phyloP scores from a whole-genome alignment of 805 yeast genomes.

The Yarrowia sp. region DNA sequence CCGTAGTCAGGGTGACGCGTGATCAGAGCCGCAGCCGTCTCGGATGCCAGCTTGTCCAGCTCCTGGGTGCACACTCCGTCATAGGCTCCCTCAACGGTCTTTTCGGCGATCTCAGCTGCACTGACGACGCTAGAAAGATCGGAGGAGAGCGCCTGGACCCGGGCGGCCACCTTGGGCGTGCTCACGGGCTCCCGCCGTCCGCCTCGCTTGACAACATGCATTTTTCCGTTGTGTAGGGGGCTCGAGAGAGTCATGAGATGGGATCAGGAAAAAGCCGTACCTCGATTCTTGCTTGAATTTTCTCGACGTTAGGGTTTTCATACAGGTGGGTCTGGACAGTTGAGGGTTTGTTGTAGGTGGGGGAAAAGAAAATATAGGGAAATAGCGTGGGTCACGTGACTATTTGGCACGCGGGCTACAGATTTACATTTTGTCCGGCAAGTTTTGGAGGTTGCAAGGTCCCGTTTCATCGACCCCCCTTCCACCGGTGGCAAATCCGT shows the following conservation, averaged over 20 bases:
- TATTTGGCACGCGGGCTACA: too few species aligned
- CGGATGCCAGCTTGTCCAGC: constrained; percentile 72
- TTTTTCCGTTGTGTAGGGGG: constrained; percentile 45
- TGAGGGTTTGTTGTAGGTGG: too few species aligned
- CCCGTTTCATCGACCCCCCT: too few species aligned
- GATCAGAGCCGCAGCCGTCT: constrained; percentile 94
- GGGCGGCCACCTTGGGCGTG: constrained; percentile 94
- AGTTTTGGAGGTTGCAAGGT: too few species aligned
- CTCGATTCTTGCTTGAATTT: constrained; percentile 10
- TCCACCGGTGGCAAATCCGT: constrained; percentile 3
- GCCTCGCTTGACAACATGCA: constrained; percentile 91
- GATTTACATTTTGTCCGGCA: too few species aligned
- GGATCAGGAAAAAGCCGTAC: background rate
- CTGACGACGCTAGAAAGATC: constrained; percentile 57
- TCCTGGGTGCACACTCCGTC: constrained; percentile 92
- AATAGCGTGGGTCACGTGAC: background rate
- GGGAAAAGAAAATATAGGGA: background rate
- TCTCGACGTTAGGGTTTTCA: background rate
- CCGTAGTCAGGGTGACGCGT: constrained; percentile 96
- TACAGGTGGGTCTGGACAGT: too few species aligned
- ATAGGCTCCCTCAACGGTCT: constrained; percentile 67
- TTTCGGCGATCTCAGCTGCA: constrained; percentile 30
- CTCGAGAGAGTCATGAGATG: background rate
- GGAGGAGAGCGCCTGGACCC: constrained; percentile 90
- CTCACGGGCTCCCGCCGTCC: constrained; percentile 93